Evolutionary conservation across 164 flowering plant genomes (phyloP).

Genomic region (Magnolia sinica): DNA sequence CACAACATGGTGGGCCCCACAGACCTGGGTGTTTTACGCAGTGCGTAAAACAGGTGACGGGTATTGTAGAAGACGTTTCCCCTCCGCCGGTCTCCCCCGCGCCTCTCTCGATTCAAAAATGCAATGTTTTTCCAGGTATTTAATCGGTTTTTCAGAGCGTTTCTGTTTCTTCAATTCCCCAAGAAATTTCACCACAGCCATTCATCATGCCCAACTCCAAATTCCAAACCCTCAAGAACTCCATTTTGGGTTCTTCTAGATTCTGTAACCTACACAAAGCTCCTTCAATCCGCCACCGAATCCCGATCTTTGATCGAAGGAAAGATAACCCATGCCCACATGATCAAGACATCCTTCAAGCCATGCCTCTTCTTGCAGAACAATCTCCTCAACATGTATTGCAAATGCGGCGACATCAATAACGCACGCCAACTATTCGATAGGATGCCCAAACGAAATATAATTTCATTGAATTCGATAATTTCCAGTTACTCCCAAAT

Average conservation of each 20-base stretch:
- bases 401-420: conserved; percentile 36
- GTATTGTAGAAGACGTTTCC: too few species aligned
- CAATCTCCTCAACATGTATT: conserved; percentile 47
- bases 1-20: too few species aligned
- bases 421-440: conserved; percentile 41
- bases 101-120: not conserved
- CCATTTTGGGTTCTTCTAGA: conserved; percentile 14
- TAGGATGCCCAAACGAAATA: conserved; percentile 35
- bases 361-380: conserved; percentile 42
- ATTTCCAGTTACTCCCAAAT: conserved; percentile 45
- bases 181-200: conserved; percentile 10
- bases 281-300: conserved; percentile 34
- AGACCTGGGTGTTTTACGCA: too few species aligned
- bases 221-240: conserved; percentile 4
- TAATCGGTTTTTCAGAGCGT: conserved; percentile 13
- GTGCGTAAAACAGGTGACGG: too few species aligned
- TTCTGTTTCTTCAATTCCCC: conserved; percentile 1
- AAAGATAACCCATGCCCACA: conserved; percentile 46
- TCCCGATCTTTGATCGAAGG: conserved; percentile 33
- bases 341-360: conserved; percentile 35
- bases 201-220: conserved; percentile 6
- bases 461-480: conserved; percentile 44
- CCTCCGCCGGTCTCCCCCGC: not conserved
- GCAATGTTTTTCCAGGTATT: conserved; percentile 13
- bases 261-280: conserved; percentile 35